Evolutionary conservation across 768 basidiomycete species (phyloP), one percentile per base, ranked within the genome.

Genomic region (Xerocomus brunneocitrinus): DNA sequence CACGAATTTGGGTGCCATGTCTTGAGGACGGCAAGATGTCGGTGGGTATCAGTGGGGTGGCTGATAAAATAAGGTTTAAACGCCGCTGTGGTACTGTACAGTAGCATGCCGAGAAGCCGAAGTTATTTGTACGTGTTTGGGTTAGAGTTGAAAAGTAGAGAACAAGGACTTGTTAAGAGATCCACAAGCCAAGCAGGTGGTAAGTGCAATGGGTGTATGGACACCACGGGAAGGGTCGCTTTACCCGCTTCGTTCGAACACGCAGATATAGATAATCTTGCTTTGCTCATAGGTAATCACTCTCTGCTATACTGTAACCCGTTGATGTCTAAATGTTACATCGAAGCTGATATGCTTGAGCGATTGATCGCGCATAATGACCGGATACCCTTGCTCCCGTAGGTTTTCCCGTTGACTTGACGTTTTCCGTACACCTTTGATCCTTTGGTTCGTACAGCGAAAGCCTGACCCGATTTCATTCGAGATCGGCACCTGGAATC

Each of bases 351-450:
- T 73, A 98, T 98, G 95, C 83, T 99, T 62, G 84, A 94, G 67
- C 89, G 94, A 58, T 77, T 99, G 64, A 94, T 97, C 73, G 76
- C 80, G 50, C 92, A 97, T 81, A 99, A 99, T 78, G 95, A 99
- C 76, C 84, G 82, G 67, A 93, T 99, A 70, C 89, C 92, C 53
- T 77, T 98, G 58, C 84, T 85, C 36, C 87, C 92, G 83, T 92
- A 76, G 63, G 82, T 76, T 53, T 44, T 58, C 41, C 58, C 43
- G 54, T 53, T 57, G 36, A 13, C 12, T 55, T 10, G 1, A 54
- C 47, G 3, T 50, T 32, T 55, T 57, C 41, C 36, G 45, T 50
- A 53, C 58, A 38, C 51, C 58, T 66, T 61, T 56, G 54, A 62
- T 66, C 52, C 55, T 45, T 62, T 50, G 13, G 14, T 58, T 52